Conservation (phyloP, 805 yeast genomes). For the Sungouiozyma intestinalis region DNA sequence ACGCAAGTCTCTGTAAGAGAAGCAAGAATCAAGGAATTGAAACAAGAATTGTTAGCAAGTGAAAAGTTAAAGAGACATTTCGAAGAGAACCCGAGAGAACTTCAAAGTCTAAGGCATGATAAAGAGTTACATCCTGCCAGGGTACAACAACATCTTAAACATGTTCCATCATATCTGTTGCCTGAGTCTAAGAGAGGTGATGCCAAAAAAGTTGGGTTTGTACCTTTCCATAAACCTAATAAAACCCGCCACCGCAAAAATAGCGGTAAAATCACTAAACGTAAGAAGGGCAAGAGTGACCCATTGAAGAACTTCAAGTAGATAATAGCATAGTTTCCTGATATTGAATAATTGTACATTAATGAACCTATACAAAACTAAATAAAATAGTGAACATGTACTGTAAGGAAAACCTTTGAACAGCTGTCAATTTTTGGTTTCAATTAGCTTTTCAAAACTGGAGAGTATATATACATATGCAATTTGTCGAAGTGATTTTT, state of each 20-base stretch:
- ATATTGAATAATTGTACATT: background rate
- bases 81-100: constrained; percentile 94
- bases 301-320: constrained; percentile 53
- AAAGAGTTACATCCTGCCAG: constrained; percentile 76
- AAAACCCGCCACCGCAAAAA: constrained; percentile 20
- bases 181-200: constrained; percentile 65
- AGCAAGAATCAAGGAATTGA: constrained; percentile 83
- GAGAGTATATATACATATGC: no score
- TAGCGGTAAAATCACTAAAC: constrained; percentile 34
- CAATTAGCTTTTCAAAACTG: no score
- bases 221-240: constrained; percentile 51
- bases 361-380: background rate
- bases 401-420: no score
- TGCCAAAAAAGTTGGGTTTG: constrained; percentile 51
- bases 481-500: background rate
- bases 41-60: constrained; percentile 75
- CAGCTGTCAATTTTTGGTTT: no score
- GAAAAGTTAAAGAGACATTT: constrained; percentile 89
- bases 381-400: background rate
- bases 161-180: constrained; percentile 84
- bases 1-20: constrained; percentile 84
- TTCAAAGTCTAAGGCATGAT: constrained; percentile 82
- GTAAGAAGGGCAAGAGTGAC: constrained; percentile 40
- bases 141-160: constrained; percentile 73
- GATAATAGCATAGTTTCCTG: background rate